Percentiles rank a stretch among this genome's conserved stretches.
phyloP scores from a whole-genome alignment of 768 basidiomycete genomes.

The Pleurotus citrinopileatus region DNA sequence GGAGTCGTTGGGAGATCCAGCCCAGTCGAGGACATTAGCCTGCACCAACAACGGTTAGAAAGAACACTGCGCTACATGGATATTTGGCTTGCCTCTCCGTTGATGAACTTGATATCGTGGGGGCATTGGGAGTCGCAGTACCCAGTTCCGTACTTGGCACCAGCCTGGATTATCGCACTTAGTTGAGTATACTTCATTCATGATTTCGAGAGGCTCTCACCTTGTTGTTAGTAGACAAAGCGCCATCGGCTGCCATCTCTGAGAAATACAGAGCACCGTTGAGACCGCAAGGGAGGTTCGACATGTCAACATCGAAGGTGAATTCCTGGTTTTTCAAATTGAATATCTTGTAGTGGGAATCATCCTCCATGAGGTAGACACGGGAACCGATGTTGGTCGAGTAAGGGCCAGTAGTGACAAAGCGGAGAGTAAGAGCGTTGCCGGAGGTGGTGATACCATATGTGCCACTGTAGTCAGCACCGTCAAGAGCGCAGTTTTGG shows the following conservation, averaged over 20 bases:
- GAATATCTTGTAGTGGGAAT: constrained; percentile 41
- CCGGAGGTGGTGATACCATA: constrained; percentile 51
- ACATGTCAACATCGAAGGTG: constrained; percentile 60
- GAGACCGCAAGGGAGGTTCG: constrained; percentile 54
- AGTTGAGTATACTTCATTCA: not conserved
- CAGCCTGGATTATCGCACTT: constrained; percentile 29
- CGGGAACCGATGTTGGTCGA: constrained; percentile 39
- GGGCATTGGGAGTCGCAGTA: constrained; percentile 50
- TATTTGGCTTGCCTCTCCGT: constrained; percentile 39
- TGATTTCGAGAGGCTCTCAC: constrained; percentile 20
- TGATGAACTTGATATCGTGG: constrained; percentile 57
- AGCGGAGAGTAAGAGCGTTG: constrained; percentile 44
- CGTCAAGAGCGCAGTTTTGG: constrained; percentile 37
- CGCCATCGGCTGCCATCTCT: constrained; percentile 58
- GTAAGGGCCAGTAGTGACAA: constrained; percentile 35
- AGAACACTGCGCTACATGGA: not conserved
- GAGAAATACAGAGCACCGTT: constrained; percentile 60
- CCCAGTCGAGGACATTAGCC: constrained; percentile 49
- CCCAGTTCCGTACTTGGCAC: constrained; percentile 40
- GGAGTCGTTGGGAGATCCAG: constrained; percentile 27
- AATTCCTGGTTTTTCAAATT: constrained; percentile 55
- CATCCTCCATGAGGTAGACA: constrained; percentile 49
- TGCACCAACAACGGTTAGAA: constrained; percentile 16
- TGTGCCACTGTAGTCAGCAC: constrained; percentile 47
- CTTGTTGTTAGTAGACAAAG: constrained; percentile 47